Conservation (phyloP, 306 rosid genomes). For the Lathyrus tuberosus region DNA sequence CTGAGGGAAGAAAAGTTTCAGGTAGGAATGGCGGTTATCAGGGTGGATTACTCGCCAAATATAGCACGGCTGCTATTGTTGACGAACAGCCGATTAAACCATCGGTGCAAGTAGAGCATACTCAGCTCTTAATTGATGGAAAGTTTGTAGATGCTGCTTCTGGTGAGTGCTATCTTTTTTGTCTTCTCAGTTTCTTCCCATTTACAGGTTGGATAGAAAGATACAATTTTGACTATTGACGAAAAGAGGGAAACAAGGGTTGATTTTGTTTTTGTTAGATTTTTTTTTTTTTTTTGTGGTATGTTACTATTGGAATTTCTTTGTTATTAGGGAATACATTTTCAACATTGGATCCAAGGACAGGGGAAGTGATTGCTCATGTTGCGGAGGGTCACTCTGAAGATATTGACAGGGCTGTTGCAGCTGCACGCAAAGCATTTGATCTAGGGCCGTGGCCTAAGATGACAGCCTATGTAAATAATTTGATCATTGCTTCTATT, state of each 20-base stretch:
- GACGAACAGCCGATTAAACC: slow-evolving; percentile 76
- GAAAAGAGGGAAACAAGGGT: not conserved
- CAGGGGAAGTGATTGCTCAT: slow-evolving; percentile 83
- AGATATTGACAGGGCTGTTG: slow-evolving; percentile 84
- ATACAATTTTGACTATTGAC: not conserved
- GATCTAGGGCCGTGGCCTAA: slow-evolving; percentile 95
- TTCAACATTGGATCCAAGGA: slow-evolving; percentile 82
- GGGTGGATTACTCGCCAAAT: slow-evolving; percentile 46
- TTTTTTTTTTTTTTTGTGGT: slow-evolving; percentile 15
- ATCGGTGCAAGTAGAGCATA: slow-evolving; percentile 50
- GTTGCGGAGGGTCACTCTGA: slow-evolving; percentile 83
- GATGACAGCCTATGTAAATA: slow-evolving; percentile 81
- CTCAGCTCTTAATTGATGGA: slow-evolving; percentile 78
- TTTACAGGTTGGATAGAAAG: not conserved
- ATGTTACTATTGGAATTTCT: slow-evolving; percentile 33
- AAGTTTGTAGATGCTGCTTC: slow-evolving; percentile 84
- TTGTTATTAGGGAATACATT: slow-evolving; percentile 67
- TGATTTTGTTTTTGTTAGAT: not conserved
- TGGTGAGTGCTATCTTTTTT: slow-evolving; percentile 51
- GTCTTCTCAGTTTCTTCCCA: not conserved
- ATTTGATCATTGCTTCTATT: slow-evolving; percentile 24
- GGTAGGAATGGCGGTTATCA: slow-evolving; percentile 49
- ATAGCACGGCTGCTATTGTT: slow-evolving; percentile 62
- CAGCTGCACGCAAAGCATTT: slow-evolving; percentile 88
- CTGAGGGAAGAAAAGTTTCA: slow-evolving; percentile 19